Conservation (phyloP, 352 stramenopile genomes). For the Phytophthora pluvialis region DNA sequence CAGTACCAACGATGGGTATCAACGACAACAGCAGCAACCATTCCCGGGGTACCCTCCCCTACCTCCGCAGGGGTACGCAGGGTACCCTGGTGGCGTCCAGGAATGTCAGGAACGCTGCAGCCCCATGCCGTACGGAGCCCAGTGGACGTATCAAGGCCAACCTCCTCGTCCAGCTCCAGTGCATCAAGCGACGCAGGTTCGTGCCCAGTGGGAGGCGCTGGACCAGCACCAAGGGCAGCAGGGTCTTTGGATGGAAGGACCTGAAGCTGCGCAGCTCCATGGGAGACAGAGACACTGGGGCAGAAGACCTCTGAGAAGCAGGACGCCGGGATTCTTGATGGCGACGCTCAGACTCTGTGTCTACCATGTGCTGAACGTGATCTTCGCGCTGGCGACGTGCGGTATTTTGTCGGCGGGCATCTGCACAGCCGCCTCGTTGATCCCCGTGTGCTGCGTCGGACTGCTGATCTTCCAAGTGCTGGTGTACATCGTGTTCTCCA, state of each 20-base stretch:
- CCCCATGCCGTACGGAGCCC: constrained; percentile 4
- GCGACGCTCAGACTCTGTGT: constrained; percentile 54
- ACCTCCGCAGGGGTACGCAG: constrained; percentile 11
- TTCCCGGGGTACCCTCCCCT: constrained; percentile 9
- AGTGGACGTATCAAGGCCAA: constrained; percentile 12
- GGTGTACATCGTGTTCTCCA: constrained; percentile 54
- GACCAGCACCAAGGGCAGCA: constrained; percentile 3
- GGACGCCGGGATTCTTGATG: constrained; percentile 24
- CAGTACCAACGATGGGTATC: not conserved
- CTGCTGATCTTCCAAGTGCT: constrained; percentile 70
- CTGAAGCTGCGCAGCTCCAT: constrained; percentile 2
- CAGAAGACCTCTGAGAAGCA: constrained; percentile 2
- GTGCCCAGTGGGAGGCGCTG: constrained; percentile 25
- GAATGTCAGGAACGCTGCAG: not conserved
- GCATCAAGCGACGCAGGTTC: constrained; percentile 10
- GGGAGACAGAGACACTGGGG: constrained; percentile 1
- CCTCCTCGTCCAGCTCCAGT: constrained; percentile 8
- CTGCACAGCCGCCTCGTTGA: constrained; percentile 46
- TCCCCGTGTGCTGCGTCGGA: constrained; percentile 73
- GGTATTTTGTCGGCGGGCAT: constrained; percentile 51
- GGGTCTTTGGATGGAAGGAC: constrained; percentile 6
- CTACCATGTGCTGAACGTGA: constrained; percentile 64
- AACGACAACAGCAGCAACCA: constrained; percentile 14
- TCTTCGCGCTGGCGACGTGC: constrained; percentile 59
- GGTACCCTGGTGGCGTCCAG: constrained; percentile 1